These are phyloP conservation scores for Tetrapisispora arboricola DNA, from an alignment of 805 yeast genomes.

Conservation along the genomic window DNA sequence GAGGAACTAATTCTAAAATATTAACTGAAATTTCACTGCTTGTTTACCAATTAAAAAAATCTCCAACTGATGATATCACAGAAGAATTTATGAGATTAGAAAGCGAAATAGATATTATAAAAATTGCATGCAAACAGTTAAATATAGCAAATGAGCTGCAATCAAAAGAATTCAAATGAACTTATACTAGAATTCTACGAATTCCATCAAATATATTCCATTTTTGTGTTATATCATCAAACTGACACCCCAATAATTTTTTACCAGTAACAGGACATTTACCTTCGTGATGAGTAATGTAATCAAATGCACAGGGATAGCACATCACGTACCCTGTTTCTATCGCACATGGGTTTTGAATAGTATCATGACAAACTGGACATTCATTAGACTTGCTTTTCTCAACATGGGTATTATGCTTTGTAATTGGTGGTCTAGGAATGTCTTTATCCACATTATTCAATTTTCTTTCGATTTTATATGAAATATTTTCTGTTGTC, in stretches of 20 bases:
- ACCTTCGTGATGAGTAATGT: constrained; percentile 40
- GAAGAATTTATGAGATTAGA: constrained; percentile 18
- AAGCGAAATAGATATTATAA: constrained; percentile 17
- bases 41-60: constrained; percentile 13
- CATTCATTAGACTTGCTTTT: constrained; percentile 32
- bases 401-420: neutral
- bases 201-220: constrained; percentile 76
- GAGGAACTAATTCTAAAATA: constrained; percentile 5
- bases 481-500: constrained; percentile 65
- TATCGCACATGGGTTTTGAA: constrained; percentile 73
- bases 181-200: constrained; percentile 56
- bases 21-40: constrained; percentile 16
- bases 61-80: constrained; percentile 19
- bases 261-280: constrained; percentile 79
- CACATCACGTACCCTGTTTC: constrained; percentile 91
- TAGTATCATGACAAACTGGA: constrained; percentile 55
- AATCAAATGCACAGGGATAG: constrained; percentile 71
- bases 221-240: constrained; percentile 42
- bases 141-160: constrained; percentile 6
- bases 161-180: too few relatives aligned
- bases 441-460: constrained; percentile 38
- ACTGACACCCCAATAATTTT: constrained; percentile 59
- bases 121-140: constrained; percentile 23
- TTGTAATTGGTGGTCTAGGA: constrained; percentile 11
- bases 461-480: constrained; percentile 41